These are phyloP conservation scores for Helichrysum umbraculigerum DNA, from an alignment of 129 eudicot species.

Conservation along the genomic window DNA sequence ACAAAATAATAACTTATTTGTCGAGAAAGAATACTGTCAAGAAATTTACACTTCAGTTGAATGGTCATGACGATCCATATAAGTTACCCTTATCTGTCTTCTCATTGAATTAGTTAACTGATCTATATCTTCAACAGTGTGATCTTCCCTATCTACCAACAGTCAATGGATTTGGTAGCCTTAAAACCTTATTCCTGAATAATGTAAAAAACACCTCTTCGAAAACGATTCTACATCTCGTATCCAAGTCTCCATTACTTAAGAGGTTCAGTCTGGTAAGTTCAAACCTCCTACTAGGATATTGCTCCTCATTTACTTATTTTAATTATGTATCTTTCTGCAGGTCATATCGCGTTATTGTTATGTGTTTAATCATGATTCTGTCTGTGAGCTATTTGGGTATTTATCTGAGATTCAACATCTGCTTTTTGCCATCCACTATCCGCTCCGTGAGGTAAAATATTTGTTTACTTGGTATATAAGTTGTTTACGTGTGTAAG, in stretches of 20 bases:
- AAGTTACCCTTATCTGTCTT: not conserved
- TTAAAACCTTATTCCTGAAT: slow-evolving; percentile 1
- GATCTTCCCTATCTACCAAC: not conserved
- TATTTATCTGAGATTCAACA: slow-evolving; percentile 15
- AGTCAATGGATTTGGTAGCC: slow-evolving; percentile 1
- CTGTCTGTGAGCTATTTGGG: not conserved
- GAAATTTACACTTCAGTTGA: not conserved
- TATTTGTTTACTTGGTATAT: too few species aligned
- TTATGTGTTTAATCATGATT: not conserved
- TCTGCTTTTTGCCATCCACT: not conserved
- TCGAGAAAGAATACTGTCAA: not conserved
- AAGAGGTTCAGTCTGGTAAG: slow-evolving; percentile 1
- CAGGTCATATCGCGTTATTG: not conserved
- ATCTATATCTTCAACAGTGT: not conserved
- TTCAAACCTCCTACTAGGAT: not conserved
- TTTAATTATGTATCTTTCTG: not conserved
- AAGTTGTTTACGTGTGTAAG: not conserved
- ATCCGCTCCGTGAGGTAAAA: not conserved
- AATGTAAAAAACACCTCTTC: not conserved
- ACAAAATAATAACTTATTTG: slow-evolving; percentile 1
- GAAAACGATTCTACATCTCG: not conserved
- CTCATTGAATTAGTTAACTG: not conserved
- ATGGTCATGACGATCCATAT: not conserved
- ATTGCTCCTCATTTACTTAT: not conserved
- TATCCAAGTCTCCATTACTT: slow-evolving; percentile 11